These are phyloP conservation scores for Tolypocladium amazonense DNA, from an alignment of 2,329 filamentous ascomycete genomes.

Conservation along the genomic window DNA sequence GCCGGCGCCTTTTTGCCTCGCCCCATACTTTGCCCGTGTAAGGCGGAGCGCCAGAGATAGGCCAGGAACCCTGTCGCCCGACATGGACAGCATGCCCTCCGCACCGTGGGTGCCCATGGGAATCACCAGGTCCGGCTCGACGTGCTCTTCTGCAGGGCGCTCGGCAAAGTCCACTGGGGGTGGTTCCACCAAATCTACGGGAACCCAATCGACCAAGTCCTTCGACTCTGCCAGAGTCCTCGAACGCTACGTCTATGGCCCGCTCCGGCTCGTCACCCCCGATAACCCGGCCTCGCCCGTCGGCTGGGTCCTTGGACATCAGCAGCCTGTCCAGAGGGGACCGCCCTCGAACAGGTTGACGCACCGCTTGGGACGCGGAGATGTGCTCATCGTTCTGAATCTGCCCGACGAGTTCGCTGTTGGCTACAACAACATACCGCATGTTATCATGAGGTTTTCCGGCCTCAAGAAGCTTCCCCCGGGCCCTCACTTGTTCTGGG, in stretches of 20 bases:
- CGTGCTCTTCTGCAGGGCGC: slow-evolving; percentile 10
- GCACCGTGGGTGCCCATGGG: slow-evolving; percentile 10
- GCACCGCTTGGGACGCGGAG: slow-evolving; percentile 28
- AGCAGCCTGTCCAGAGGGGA: slow-evolving; percentile 1
- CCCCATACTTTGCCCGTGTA: no score
- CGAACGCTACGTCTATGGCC: slow-evolving; percentile 30
- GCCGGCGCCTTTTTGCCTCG: background rate
- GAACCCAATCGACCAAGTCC: slow-evolving; percentile 20
- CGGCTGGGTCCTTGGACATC: slow-evolving; percentile 11
- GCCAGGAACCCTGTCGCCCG: background rate
- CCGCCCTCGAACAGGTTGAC: slow-evolving; percentile 7
- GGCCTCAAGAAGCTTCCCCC: slow-evolving; percentile 44
- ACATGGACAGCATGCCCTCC: background rate
- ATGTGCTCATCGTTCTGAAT: slow-evolving; percentile 41
- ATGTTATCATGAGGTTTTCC: slow-evolving; percentile 35
- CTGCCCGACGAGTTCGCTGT: slow-evolving; percentile 40
- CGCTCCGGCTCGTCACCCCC: slow-evolving; percentile 27
- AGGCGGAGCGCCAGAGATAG: background rate
- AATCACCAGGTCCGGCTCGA: slow-evolving; percentile 26
- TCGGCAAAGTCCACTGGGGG: slow-evolving; percentile 15
- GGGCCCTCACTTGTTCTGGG: slow-evolving; percentile 51
- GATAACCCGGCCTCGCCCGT: slow-evolving; percentile 15
- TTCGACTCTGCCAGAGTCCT: slow-evolving; percentile 26
- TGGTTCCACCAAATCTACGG: slow-evolving; percentile 16
- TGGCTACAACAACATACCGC: slow-evolving; percentile 40